These are phyloP conservation scores for Alternaria sp. DNA, from an alignment of 2,329 filamentous ascomycete genomes.

Conservation along the genomic window DNA sequence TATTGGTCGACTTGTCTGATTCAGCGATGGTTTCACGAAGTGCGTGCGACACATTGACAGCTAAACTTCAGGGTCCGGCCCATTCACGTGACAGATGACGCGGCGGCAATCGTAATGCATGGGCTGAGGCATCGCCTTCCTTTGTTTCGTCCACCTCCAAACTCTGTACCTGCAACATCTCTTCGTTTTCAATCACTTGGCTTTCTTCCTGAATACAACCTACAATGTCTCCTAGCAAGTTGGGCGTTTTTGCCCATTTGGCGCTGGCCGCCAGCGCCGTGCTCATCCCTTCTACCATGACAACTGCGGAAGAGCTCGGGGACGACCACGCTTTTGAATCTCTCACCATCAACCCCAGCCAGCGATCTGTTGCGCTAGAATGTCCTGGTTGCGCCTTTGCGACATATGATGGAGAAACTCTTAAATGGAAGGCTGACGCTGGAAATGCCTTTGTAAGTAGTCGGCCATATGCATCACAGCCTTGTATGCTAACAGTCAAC, in stretches of 20 bases:
- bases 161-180: conserved; percentile 21
- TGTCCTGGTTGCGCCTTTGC: conserved; percentile 48
- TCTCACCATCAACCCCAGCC: conserved; percentile 44
- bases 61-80: conserved; percentile 9
- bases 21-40: conserved; percentile 16
- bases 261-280: conserved; percentile 49
- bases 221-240: conserved; percentile 42
- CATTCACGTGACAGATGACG: conserved; percentile 23
- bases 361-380: conserved; percentile 44
- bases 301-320: conserved; percentile 34
- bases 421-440: conserved; percentile 40
- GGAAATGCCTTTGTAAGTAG: conserved; percentile 49
- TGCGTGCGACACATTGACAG: conserved; percentile 16
- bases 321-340: conserved; percentile 43
- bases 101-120: conserved; percentile 16
- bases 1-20: background rate
- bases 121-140: conserved; percentile 20
- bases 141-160: conserved; percentile 21
- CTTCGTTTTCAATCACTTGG: conserved; percentile 17
- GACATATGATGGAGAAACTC: conserved; percentile 25
- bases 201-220: conserved; percentile 22
- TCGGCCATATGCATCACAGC: conserved; percentile 1
- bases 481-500: conserved; percentile 26
- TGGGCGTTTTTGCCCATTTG: conserved; percentile 46
- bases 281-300: conserved; percentile 45